Evolutionary conservation across 345 rosid species (phyloP).

Genomic region (Streptanthus diversifolius): DNA sequence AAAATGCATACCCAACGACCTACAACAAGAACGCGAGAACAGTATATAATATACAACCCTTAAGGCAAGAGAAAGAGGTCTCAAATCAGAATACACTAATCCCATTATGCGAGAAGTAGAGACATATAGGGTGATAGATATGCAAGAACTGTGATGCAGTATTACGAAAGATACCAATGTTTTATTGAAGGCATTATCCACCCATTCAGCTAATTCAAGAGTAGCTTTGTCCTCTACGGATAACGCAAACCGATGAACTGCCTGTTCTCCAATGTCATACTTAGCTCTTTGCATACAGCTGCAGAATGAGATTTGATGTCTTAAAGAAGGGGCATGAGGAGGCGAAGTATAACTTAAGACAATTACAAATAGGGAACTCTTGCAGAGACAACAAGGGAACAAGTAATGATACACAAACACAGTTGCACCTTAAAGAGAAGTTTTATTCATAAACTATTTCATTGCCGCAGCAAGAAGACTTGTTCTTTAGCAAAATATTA

Average conservation of each 20-base stretch:
- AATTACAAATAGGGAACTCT: background rate
- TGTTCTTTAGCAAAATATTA: background rate
- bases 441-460: background rate
- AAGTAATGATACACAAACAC: slow-evolving; percentile 10
- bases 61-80: slow-evolving; percentile 1
- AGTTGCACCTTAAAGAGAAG: background rate
- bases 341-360: background rate
- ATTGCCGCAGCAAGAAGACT: slow-evolving; percentile 3
- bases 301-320: slow-evolving; percentile 34
- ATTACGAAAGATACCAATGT: slow-evolving; percentile 54
- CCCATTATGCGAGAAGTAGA: background rate
- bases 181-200: slow-evolving; percentile 69
- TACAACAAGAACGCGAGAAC: background rate
- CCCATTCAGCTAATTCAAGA: slow-evolving; percentile 96
- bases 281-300: slow-evolving; percentile 96
- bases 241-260: slow-evolving; percentile 82
- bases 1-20: background rate
- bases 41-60: slow-evolving; percentile 3
- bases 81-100: background rate
- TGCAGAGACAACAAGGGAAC: background rate
- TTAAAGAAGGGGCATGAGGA: background rate
- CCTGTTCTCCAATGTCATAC: slow-evolving; percentile 94
- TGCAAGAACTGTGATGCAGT: slow-evolving; percentile 18
- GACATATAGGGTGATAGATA: slow-evolving; percentile 1
- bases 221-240: slow-evolving; percentile 97